Evolutionary conservation across 192 early-diverging fungal genomes (phyloP).

Genomic region (Rhizophagus sp.): DNA sequence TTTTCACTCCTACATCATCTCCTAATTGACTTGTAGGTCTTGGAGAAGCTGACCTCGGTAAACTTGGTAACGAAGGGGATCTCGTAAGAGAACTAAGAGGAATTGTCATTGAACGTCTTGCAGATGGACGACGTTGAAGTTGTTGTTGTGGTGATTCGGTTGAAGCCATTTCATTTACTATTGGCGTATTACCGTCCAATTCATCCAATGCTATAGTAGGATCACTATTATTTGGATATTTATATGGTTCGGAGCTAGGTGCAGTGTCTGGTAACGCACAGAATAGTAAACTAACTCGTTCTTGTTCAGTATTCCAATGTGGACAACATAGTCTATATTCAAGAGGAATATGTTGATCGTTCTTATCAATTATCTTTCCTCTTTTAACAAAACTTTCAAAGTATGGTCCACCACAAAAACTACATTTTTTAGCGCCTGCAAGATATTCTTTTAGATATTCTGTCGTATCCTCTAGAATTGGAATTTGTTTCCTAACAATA

Average conservation of each 20-base stretch:
- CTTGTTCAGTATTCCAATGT: constrained; percentile 76
- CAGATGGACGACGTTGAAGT: constrained; percentile 1
- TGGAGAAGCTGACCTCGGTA: constrained; percentile 17
- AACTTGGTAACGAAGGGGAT: constrained; percentile 23
- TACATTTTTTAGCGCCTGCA: constrained; percentile 56
- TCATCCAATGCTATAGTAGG: not conserved
- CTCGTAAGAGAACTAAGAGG: constrained; percentile 23
- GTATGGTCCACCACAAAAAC: constrained; percentile 80
- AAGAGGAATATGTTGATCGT: constrained; percentile 52
- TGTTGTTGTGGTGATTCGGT: not conserved
- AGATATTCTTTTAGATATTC: constrained; percentile 68
- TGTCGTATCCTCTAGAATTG: constrained; percentile 50
- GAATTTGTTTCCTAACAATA: constrained; percentile 65
- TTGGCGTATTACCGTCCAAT: not conserved
- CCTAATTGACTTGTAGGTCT: not conserved
- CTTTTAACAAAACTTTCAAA: constrained; percentile 64
- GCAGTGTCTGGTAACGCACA: constrained; percentile 60
- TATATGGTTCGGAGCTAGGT: constrained; percentile 38
- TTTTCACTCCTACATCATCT: not conserved
- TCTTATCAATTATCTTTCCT: constrained; percentile 63
- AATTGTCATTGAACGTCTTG: constrained; percentile 23
- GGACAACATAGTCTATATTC: constrained; percentile 74
- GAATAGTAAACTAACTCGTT: constrained; percentile 66
- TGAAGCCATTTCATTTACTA: not conserved
- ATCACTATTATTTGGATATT: not conserved